phyloP scores from a whole-genome alignment of 2,329 filamentous ascomycete genomes.

The Fusarium ambrosium region DNA sequence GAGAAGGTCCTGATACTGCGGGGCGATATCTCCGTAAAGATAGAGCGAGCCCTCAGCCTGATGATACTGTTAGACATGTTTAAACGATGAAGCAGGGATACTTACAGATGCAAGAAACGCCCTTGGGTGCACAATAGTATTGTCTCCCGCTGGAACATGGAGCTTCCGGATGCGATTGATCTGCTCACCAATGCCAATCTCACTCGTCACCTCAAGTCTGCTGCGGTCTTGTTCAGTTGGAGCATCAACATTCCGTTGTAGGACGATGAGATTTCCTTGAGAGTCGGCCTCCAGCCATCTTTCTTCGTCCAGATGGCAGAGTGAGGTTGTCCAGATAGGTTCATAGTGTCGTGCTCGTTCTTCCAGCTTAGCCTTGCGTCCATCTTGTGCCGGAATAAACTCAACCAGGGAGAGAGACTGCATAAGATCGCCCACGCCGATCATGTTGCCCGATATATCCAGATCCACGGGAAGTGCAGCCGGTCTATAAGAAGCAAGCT shows the following conservation, averaged over 20 bases:
- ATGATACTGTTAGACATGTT: slow-evolving; percentile 53
- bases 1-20: slow-evolving; percentile 81
- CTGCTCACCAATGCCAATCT: slow-evolving; percentile 91
- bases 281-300: slow-evolving; percentile 88
- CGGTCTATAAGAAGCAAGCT: slow-evolving; percentile 82
- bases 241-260: slow-evolving; percentile 79
- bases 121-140: slow-evolving; percentile 79
- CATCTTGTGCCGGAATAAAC: slow-evolving; percentile 71
- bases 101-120: slow-evolving; percentile 92
- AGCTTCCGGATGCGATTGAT: slow-evolving; percentile 89
- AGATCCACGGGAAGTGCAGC: slow-evolving; percentile 88
- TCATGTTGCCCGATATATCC: slow-evolving; percentile 78
- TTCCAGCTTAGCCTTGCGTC: slow-evolving; percentile 71
- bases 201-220: slow-evolving; percentile 79
- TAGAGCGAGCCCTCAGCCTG: slow-evolving; percentile 90
- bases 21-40: slow-evolving; percentile 84
- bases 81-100: not conserved
- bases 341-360: slow-evolving; percentile 87
- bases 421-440: slow-evolving; percentile 93
- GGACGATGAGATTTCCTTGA: slow-evolving; percentile 86
- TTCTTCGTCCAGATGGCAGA: slow-evolving; percentile 78
- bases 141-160: slow-evolving; percentile 73
- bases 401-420: slow-evolving; percentile 88
- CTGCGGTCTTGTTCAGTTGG: slow-evolving; percentile 81
- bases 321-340: slow-evolving; percentile 84